Percentiles rank a stretch among this genome's conserved stretches.
Conservation (phyloP, 805 yeast genomes). For the Ogataea zsoltii region DNA sequence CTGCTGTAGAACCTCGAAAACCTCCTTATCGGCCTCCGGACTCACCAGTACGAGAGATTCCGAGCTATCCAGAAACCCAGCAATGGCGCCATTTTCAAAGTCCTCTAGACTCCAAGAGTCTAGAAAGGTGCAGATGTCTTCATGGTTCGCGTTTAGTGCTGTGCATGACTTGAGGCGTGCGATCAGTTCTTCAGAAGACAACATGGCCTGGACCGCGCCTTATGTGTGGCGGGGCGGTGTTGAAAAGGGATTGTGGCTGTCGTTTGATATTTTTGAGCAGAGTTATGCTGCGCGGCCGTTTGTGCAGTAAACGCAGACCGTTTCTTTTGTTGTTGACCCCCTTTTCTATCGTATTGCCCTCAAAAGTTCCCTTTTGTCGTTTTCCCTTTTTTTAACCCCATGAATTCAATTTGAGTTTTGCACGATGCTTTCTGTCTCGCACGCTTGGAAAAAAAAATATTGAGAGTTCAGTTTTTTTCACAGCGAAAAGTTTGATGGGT, state of each 20-base stretch:
- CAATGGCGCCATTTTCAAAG: slow-evolving; percentile 8
- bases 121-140: slow-evolving; percentile 8
- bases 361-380: no score
- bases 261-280: no score
- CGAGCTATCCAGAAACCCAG: slow-evolving; percentile 15
- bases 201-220: not conserved
- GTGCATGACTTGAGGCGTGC: not conserved
- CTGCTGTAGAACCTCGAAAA: slow-evolving; percentile 7
- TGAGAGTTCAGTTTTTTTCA: not conserved
- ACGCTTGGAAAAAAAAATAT: not conserved
- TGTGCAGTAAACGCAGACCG: no score
- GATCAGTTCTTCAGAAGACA: not conserved
- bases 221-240: no score
- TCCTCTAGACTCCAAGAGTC: slow-evolving; percentile 16
- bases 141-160: not conserved
- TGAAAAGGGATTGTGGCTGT: no score
- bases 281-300: no score
- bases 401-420: no score
- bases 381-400: no score
- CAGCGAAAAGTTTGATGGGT: slow-evolving; percentile 2
- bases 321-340: no score
- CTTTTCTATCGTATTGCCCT: no score
- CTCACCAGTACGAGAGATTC: slow-evolving; percentile 9
- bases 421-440: not conserved
- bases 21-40: not conserved